These are phyloP conservation scores for Fusarium sp. DNA, from an alignment of 2,329 filamentous ascomycete genomes.

Conservation along the genomic window DNA sequence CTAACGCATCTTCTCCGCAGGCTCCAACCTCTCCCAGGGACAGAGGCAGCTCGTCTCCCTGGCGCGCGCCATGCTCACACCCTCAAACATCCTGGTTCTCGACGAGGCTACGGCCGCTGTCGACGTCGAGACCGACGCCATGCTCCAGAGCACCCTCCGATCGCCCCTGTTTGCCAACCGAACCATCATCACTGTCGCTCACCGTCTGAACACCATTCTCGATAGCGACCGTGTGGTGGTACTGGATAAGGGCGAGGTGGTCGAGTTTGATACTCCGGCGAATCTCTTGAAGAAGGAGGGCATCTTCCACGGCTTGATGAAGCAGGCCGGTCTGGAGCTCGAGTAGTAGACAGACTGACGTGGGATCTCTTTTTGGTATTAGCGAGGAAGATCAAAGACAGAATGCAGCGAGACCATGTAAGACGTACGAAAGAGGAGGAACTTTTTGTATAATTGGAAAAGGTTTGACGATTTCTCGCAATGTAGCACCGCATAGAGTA, in stretches of 20 bases:
- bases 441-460: conserved; percentile 10
- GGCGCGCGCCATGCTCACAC: conserved; percentile 91
- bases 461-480: not conserved
- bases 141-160: conserved; percentile 73
- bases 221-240: conserved; percentile 91
- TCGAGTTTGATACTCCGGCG: conserved; percentile 90
- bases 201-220: conserved; percentile 97
- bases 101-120: conserved; percentile 93
- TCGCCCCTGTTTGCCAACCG: conserved; percentile 82
- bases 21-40: conserved; percentile 94
- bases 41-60: conserved; percentile 95
- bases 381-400: not conserved
- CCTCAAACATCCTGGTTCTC: conserved; percentile 95
- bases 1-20: conserved; percentile 56
- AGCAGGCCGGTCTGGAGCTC: conserved; percentile 82
- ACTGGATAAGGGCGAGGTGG: conserved; percentile 88
- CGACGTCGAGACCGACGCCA: conserved; percentile 75
- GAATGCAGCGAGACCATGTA: not conserved
- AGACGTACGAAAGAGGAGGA: conserved; percentile 13
- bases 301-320: conserved; percentile 89
- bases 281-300: conserved; percentile 80
- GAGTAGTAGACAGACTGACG: conserved; percentile 47
- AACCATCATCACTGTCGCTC: conserved; percentile 98
- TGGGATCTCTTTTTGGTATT: not conserved
- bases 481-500: conserved; percentile 10